Evolutionary conservation across 306 rosid species (phyloP).

Genomic region (Dryas octopetala): DNA sequence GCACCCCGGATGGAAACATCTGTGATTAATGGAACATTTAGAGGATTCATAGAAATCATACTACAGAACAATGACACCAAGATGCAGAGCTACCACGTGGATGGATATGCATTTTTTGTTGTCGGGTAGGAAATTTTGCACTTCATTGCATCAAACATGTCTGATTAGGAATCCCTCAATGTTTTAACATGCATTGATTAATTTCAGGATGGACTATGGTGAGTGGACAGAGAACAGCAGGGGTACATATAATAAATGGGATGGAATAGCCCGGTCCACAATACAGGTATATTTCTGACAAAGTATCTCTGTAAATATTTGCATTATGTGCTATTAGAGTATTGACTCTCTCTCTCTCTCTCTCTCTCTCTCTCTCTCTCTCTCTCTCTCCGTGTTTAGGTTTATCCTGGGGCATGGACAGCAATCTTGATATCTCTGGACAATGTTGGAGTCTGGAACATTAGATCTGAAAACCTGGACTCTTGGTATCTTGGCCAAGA

Average conservation of each 20-base stretch:
- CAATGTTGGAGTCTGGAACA: conserved; percentile 93
- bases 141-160: conserved; percentile 4
- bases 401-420: conserved; percentile 97
- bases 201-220: conserved; percentile 89
- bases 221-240: conserved; percentile 95
- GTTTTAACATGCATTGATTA: conserved; percentile 19
- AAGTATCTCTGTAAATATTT: not conserved
- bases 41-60: conserved; percentile 90
- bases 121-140: conserved; percentile 59
- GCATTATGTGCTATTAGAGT: not conserved
- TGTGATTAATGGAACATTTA: conserved; percentile 78
- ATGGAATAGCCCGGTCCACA: conserved; percentile 91
- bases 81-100: conserved; percentile 84
- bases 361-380: no score
- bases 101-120: conserved; percentile 91
- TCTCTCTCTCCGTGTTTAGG: conserved; percentile 34
- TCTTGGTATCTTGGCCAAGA: conserved; percentile 98
- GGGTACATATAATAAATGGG: conserved; percentile 98
- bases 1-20: conserved; percentile 71
- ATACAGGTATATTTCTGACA: conserved; percentile 55
- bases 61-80: conserved; percentile 92
- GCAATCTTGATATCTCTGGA: conserved; percentile 83
- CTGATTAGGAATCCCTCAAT: not conserved
- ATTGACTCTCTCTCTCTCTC: not conserved
- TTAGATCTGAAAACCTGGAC: conserved; percentile 85